phyloP scores from a whole-genome alignment of 192 early-diverging fungal genomes.

The Thamnidium elegans region DNA sequence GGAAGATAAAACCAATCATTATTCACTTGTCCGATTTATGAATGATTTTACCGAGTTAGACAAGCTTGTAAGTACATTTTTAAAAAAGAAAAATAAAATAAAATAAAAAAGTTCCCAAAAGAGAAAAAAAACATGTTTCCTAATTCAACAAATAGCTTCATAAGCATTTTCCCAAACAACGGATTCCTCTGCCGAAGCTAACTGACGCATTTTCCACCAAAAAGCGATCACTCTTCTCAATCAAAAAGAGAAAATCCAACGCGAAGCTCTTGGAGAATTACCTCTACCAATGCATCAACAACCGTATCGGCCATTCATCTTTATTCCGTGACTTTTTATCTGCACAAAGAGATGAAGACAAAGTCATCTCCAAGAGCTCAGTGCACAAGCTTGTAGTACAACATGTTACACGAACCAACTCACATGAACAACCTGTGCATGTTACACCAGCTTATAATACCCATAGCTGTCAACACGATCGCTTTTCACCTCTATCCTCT shows the following conservation, averaged over 20 bases:
- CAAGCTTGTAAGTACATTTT: constrained; percentile 19
- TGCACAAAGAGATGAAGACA: constrained; percentile 48
- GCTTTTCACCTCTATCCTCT: background rate
- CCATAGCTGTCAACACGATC: background rate
- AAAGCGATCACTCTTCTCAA: constrained; percentile 1
- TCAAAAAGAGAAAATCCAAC: constrained; percentile 38
- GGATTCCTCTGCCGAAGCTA: constrained; percentile 6
- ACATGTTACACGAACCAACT: background rate
- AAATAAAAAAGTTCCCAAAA: background rate
- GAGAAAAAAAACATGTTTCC: no score
- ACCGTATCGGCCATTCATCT: constrained; percentile 36
- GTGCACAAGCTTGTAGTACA: constrained; percentile 8
- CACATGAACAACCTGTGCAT: background rate
- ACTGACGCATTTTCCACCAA: background rate
- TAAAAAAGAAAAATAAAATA: background rate
- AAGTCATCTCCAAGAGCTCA: constrained; percentile 37
- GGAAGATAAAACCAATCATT: constrained; percentile 26
- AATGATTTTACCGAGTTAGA: constrained; percentile 33
- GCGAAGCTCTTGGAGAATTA: constrained; percentile 49
- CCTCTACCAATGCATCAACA: constrained; percentile 41
- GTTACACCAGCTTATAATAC: background rate
- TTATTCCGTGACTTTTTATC: constrained; percentile 49
- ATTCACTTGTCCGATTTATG: constrained; percentile 30
- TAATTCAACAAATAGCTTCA: background rate
- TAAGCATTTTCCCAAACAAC: constrained; percentile 11